Evolutionary conservation across 768 basidiomycete genomes (phyloP).

Genomic region (Xerocomellus amylosporus): DNA sequence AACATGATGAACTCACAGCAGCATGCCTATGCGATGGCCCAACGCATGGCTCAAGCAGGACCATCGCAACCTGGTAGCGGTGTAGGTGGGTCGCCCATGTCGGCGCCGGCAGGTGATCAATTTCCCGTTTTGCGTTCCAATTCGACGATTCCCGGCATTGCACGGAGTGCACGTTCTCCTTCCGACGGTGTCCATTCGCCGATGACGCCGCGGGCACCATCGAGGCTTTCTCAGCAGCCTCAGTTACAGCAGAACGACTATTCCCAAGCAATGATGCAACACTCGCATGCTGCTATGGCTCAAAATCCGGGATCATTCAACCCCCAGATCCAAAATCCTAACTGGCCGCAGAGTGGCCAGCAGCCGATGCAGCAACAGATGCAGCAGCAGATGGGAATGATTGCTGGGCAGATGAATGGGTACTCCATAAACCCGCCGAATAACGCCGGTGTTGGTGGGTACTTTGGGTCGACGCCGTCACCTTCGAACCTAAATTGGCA

Average conservation of each 20-base stretch:
- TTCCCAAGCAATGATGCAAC: slow-evolving; percentile 38
- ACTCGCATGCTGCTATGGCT: slow-evolving; percentile 32
- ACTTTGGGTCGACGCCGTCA: slow-evolving; percentile 26
- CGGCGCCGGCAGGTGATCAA: slow-evolving; percentile 38
- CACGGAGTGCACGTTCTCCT: slow-evolving; percentile 73
- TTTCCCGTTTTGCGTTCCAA: slow-evolving; percentile 58
- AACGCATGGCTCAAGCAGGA: slow-evolving; percentile 44
- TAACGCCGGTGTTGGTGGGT: slow-evolving; percentile 26
- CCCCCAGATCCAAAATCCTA: slow-evolving; percentile 40
- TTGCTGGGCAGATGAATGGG: slow-evolving; percentile 37
- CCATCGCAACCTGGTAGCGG: slow-evolving; percentile 28
- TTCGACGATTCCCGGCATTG: slow-evolving; percentile 67
- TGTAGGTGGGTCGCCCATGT: slow-evolving; percentile 42
- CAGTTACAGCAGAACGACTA: slow-evolving; percentile 48
- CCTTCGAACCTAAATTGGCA: slow-evolving; percentile 30
- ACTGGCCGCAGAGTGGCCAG: slow-evolving; percentile 55
- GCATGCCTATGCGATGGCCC: slow-evolving; percentile 39
- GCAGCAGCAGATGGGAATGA: slow-evolving; percentile 33
- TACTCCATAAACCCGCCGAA: slow-evolving; percentile 38
- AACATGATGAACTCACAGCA: slow-evolving; percentile 35
- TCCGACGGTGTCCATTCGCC: slow-evolving; percentile 55
- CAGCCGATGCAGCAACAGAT: slow-evolving; percentile 48
- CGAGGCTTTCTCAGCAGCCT: slow-evolving; percentile 39
- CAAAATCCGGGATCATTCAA: slow-evolving; percentile 25
- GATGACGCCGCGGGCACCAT: slow-evolving; percentile 38